Conservation (phyloP, 192 early-diverging fungal species). For the Piromyces sp. region DNA sequence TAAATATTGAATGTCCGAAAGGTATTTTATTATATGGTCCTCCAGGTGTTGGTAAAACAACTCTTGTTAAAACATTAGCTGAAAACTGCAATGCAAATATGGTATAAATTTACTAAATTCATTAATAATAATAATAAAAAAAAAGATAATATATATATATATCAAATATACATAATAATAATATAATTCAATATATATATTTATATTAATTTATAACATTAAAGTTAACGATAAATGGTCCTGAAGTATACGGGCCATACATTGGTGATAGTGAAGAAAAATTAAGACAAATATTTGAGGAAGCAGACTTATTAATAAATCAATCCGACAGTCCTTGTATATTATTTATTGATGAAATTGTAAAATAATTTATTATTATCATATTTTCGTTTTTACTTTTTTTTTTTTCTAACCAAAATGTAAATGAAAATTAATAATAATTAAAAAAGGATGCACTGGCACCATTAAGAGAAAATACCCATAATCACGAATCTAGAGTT, state of each 20-base stretch:
- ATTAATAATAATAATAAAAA: conserved; percentile 4
- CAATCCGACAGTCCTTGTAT: conserved; percentile 33
- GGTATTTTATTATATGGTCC: conserved; percentile 76
- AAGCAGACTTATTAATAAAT: conserved; percentile 31
- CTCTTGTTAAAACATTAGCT: conserved; percentile 54
- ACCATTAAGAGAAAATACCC: conserved; percentile 37
- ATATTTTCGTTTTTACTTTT: too few relatives aligned
- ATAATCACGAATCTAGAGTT: conserved; percentile 51
- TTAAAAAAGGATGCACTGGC: conserved; percentile 50
- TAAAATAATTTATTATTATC: conserved; percentile 10
- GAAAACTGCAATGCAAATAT: conserved; percentile 45
- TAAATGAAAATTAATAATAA: conserved; percentile 1
- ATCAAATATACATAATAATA: too few relatives aligned
- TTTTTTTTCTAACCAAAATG: too few relatives aligned
- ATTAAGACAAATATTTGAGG: conserved; percentile 48
- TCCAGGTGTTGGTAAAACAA: conserved; percentile 90
- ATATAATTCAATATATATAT: too few relatives aligned
- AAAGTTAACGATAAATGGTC: conserved; percentile 52
- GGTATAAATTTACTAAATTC: conserved; percentile 9
- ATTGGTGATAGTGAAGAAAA: conserved; percentile 75
- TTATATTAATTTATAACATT: background rate
- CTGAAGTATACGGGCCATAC: conserved; percentile 65
- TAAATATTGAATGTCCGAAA: conserved; percentile 68
- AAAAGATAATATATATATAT: too few relatives aligned
- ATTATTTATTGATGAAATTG: conserved; percentile 93